Evolutionary conservation across 1,139 yeast genomes (phyloP).

Genomic region (Candida sojae): DNA sequence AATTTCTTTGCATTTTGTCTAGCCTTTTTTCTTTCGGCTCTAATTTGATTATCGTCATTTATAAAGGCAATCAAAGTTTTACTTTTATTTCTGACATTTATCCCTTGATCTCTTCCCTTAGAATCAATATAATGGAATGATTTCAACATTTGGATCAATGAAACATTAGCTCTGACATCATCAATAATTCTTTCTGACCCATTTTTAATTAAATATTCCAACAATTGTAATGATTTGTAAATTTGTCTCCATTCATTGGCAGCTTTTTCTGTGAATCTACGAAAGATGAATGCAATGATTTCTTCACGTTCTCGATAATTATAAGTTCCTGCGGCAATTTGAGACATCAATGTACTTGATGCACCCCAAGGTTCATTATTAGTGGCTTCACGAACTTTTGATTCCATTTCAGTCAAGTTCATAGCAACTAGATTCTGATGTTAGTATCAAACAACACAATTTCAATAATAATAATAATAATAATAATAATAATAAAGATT

Average conservation of each 20-base stretch:
- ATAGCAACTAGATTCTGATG: constrained; percentile 55
- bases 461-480: no score
- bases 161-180: constrained; percentile 84
- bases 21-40: constrained; percentile 87
- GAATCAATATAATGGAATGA: constrained; percentile 93
- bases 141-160: constrained; percentile 84
- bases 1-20: constrained; percentile 81
- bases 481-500: no score
- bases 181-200: constrained; percentile 96
- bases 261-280: constrained; percentile 90
- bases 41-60: constrained; percentile 72
- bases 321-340: constrained; percentile 93
- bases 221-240: constrained; percentile 86
- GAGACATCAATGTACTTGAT: constrained; percentile 85
- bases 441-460: constrained; percentile 11
- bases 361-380: constrained; percentile 99
- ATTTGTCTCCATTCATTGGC: constrained; percentile 99
- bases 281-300: constrained; percentile 66
- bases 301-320: constrained; percentile 83
- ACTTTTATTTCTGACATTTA: constrained; percentile 90
- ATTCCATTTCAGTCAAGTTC: constrained; percentile 94
- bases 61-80: constrained; percentile 71
- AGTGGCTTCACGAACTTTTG: constrained; percentile 96
- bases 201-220: constrained; percentile 87
- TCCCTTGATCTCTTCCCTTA: constrained; percentile 95